These are phyloP conservation scores for Chytriomyces hyalinus DNA, from an alignment of 192 early-diverging fungal species.

Conservation along the genomic window DNA sequence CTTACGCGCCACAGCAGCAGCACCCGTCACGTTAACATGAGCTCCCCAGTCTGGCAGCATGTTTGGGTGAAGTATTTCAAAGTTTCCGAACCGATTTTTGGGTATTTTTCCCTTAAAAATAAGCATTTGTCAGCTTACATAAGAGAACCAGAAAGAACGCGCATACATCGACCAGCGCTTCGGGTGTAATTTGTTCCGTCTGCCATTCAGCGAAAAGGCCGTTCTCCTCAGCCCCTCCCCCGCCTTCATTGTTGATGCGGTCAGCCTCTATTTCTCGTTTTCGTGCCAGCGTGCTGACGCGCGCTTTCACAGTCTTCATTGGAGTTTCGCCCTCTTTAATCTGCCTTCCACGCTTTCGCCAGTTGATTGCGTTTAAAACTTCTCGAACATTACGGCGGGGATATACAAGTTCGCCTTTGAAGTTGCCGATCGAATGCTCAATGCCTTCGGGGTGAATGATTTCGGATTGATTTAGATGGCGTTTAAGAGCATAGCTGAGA, in stretches of 20 bases:
- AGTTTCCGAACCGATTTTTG: constrained; percentile 78
- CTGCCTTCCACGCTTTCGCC: constrained; percentile 66
- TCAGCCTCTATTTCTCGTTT: constrained; percentile 49
- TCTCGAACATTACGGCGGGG: constrained; percentile 73
- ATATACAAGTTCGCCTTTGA: constrained; percentile 80
- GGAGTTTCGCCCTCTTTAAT: constrained; percentile 52
- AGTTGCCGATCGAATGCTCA: constrained; percentile 72
- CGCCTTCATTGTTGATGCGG: constrained; percentile 22
- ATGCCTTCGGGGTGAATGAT: constrained; percentile 68
- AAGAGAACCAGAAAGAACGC: not conserved
- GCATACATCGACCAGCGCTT: constrained; percentile 66
- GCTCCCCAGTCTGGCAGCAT: constrained; percentile 86
- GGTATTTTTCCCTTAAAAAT: constrained; percentile 77
- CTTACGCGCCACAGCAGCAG: constrained; percentile 70
- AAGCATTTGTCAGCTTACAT: not conserved
- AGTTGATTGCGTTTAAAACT: constrained; percentile 64
- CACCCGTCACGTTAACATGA: constrained; percentile 71
- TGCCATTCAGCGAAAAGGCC: constrained; percentile 88
- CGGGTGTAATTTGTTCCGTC: constrained; percentile 69
- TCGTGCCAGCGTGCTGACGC: constrained; percentile 53
- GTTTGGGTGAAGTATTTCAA: constrained; percentile 79
- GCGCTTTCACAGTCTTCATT: constrained; percentile 52
- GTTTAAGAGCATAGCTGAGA: constrained; percentile 77
- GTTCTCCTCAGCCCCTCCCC: constrained; percentile 35
- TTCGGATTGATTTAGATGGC: constrained; percentile 82